A percentile compares a stretch with the other conserved stretches of the same genome.
phyloP scores from a whole-genome alignment of 345 rosid genomes.

The Limnanthes douglasii region DNA sequence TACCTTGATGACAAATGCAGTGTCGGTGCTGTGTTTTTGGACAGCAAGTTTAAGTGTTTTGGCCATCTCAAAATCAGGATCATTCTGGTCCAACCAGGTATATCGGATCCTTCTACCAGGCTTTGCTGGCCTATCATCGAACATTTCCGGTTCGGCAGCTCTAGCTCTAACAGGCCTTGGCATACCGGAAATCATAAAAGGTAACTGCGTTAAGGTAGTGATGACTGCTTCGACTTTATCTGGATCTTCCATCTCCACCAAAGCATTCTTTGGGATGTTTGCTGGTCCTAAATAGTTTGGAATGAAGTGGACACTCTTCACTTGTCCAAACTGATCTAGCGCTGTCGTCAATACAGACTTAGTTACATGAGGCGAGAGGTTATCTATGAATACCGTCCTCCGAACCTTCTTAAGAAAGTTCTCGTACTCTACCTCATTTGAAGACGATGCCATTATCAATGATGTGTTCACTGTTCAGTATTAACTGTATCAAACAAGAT shows the following conservation, averaged over 20 bases:
- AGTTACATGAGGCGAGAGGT: slow-evolving; percentile 56
- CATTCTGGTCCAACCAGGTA: slow-evolving; percentile 35
- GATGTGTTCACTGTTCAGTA: too few species aligned
- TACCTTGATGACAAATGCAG: slow-evolving; percentile 33
- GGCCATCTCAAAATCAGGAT: slow-evolving; percentile 42
- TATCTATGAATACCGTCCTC: slow-evolving; percentile 54
- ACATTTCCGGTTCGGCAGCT: slow-evolving; percentile 49
- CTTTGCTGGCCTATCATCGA: slow-evolving; percentile 35
- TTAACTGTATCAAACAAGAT: too few species aligned
- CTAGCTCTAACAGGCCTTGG: slow-evolving; percentile 76
- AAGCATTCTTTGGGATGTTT: slow-evolving; percentile 28
- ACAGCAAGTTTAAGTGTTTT: slow-evolving; percentile 27
- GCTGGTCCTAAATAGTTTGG: slow-evolving; percentile 32
- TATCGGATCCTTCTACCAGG: slow-evolving; percentile 30
- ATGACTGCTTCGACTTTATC: slow-evolving; percentile 25
- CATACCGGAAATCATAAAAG: slow-evolving; percentile 77
- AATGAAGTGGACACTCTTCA: slow-evolving; percentile 32
- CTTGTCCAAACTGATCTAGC: slow-evolving; percentile 54
- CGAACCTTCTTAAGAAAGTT: slow-evolving; percentile 41
- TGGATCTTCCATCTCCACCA: slow-evolving; percentile 46
- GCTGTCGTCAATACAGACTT: slow-evolving; percentile 33
- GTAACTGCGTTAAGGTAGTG: slow-evolving; percentile 13
- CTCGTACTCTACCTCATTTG: slow-evolving; percentile 23
- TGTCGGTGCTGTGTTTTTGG: slow-evolving; percentile 35
- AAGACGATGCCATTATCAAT: too few species aligned